A percentile compares a stretch with the other conserved stretches of the same genome.
Conservation (phyloP, 345 rosid genomes). For the Erodium maritimum region DNA sequence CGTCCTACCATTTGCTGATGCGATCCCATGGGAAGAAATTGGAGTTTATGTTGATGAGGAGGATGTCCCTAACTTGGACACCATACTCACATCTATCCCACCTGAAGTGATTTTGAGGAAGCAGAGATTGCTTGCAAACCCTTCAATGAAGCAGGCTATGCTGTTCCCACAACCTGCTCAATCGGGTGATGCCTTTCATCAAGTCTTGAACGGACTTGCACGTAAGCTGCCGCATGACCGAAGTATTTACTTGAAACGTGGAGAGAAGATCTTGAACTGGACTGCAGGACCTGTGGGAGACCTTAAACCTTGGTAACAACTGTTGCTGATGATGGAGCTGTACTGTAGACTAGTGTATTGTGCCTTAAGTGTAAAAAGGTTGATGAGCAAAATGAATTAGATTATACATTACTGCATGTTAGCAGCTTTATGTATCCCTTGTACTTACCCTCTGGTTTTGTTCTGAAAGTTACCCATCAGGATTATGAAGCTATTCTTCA, state of each 20-base stretch:
- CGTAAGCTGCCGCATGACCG: constrained; percentile 75
- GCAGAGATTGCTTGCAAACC: constrained; percentile 92
- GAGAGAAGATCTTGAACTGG: constrained; percentile 75
- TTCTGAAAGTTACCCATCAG: neutral
- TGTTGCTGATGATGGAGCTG: too few species aligned
- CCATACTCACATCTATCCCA: constrained; percentile 84
- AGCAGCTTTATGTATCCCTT: neutral
- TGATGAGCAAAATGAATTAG: neutral
- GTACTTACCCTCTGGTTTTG: neutral
- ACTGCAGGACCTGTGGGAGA: constrained; percentile 88
- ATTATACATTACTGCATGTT: neutral
- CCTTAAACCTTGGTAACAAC: constrained; percentile 81
- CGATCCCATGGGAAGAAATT: constrained; percentile 97
- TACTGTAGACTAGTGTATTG: too few species aligned
- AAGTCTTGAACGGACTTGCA: constrained; percentile 86
- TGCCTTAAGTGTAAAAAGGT: too few species aligned
- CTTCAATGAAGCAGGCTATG: constrained; percentile 98
- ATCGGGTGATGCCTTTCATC: constrained; percentile 95
- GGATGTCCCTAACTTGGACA: constrained; percentile 81
- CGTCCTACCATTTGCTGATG: constrained; percentile 91
- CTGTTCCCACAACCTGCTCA: constrained; percentile 90
- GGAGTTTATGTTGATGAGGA: constrained; percentile 93
- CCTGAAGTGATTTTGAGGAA: constrained; percentile 73
- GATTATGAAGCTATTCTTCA: too few species aligned
- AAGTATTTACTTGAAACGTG: constrained; percentile 43